phyloP scores from a whole-genome alignment of 108 stramenopile genomes.

The Conticribra guillardii region DNA sequence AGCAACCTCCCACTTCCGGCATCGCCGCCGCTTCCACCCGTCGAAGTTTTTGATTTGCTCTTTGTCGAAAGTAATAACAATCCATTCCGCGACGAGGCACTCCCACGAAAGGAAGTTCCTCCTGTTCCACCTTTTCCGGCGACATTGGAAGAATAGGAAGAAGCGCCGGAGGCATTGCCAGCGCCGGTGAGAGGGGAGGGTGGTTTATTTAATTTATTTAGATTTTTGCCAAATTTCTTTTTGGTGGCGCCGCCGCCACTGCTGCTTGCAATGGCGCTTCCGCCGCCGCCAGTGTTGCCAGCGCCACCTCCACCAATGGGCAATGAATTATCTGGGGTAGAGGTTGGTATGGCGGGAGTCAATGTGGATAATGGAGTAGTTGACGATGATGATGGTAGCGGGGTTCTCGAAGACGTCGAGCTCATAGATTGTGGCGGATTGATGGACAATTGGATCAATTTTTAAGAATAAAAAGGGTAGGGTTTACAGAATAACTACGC shows the following conservation, averaged over 20 bases:
- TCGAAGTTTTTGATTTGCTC: slow-evolving; percentile 39
- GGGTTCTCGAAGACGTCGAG: not conserved
- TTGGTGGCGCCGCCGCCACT: not conserved
- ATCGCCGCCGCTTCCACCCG: slow-evolving; percentile 36
- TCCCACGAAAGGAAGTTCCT: slow-evolving; percentile 19
- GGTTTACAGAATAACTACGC: too few relatives aligned
- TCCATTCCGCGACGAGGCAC: slow-evolving; percentile 64
- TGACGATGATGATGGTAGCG: not conserved
- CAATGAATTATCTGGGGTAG: not conserved
- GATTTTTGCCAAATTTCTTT: slow-evolving; percentile 89
- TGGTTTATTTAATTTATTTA: slow-evolving; percentile 77
- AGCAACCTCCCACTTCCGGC: slow-evolving; percentile 1
- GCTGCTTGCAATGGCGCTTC: too few relatives aligned
- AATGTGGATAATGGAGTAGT: not conserved
- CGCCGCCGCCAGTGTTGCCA: not conserved
- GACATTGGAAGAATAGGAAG: slow-evolving; percentile 6
- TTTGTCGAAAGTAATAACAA: slow-evolving; percentile 81
- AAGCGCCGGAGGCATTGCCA: not conserved
- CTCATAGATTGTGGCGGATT: not conserved
- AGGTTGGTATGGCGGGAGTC: not conserved
- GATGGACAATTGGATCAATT: too few relatives aligned
- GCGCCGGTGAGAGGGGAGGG: slow-evolving; percentile 64
- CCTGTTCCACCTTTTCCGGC: slow-evolving; percentile 23
- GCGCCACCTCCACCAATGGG: not conserved
- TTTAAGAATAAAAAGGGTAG: too few relatives aligned